Conservation (phyloP, 371 early-diverging fungal genomes). For the Aphelidium insulamus region DNA sequence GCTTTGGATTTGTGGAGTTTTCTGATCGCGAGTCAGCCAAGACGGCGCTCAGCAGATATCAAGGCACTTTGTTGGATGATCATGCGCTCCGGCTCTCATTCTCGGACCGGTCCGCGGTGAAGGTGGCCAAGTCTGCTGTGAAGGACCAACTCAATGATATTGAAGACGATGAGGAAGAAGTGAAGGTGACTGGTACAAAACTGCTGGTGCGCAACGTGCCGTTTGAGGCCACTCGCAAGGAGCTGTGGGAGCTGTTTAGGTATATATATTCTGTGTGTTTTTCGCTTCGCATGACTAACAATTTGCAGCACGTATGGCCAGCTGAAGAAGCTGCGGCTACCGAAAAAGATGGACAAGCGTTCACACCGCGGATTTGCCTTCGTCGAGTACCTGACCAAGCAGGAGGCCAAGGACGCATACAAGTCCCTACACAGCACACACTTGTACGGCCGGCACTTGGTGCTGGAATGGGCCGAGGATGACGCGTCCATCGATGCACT, state of each 20-base stretch:
- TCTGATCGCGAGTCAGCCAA: conserved; percentile 44
- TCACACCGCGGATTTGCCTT: conserved; percentile 96
- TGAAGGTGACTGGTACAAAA: conserved; percentile 45
- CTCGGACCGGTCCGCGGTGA: conserved; percentile 31
- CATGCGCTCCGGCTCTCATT: conserved; percentile 67
- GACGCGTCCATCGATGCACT: too few relatives aligned
- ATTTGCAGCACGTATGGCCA: conserved; percentile 54
- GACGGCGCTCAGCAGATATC: conserved; percentile 37
- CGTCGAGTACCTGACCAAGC: conserved; percentile 81
- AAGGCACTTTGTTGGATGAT: conserved; percentile 55
- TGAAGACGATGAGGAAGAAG: conserved; percentile 1
- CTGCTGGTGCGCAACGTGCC: conserved; percentile 93
- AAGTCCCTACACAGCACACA: conserved; percentile 77
- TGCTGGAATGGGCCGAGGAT: conserved; percentile 87
- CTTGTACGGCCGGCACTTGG: conserved; percentile 94
- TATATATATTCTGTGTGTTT: conserved; percentile 7
- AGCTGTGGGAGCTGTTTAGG: conserved; percentile 74
- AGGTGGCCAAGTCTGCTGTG: conserved; percentile 12
- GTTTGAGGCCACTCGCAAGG: conserved; percentile 93
- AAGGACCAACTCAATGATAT: conserved; percentile 7
- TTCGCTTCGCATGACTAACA: background rate
- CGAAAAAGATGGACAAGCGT: conserved; percentile 83
- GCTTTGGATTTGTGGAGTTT: conserved; percentile 95
- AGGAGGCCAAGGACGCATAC: conserved; percentile 79
- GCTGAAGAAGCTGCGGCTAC: conserved; percentile 83